A percentile compares a stretch with the other conserved stretches of the same genome.
Conservation (phyloP, 177 flowering plant species). For the Vitis hybrid region DNA sequence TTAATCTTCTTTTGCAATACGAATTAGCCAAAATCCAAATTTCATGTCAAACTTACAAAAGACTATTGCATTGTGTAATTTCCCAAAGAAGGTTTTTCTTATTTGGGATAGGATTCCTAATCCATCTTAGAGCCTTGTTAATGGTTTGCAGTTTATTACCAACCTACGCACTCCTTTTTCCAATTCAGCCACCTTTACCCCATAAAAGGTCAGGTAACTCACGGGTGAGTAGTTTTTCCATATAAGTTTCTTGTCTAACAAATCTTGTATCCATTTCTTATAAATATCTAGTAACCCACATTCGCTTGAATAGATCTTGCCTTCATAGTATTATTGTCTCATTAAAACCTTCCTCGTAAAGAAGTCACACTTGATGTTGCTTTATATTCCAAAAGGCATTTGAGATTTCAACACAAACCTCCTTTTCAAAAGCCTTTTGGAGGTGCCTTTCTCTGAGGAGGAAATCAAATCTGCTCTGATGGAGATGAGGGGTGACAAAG, state of each 20-base stretch:
- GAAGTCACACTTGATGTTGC: background rate
- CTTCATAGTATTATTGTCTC: background rate
- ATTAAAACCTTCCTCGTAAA: background rate
- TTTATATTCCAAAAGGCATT: background rate
- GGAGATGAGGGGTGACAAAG: too few relatives aligned
- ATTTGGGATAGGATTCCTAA: constrained; percentile 1
- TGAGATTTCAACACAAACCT: background rate
- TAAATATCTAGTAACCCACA: background rate
- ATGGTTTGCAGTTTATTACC: background rate
- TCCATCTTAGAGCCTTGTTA: background rate
- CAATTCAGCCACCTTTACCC: background rate
- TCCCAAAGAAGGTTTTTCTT: background rate
- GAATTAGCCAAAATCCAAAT: background rate
- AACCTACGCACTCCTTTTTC: constrained; percentile 2
- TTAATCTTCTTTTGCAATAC: background rate
- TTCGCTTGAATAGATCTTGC: background rate
- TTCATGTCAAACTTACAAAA: background rate
- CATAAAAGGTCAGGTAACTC: background rate
- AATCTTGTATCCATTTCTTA: background rate
- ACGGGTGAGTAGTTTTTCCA: background rate
- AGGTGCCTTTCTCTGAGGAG: too few relatives aligned
- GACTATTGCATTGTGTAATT: background rate
- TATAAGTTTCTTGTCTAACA: background rate
- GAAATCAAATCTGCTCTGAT: too few relatives aligned
- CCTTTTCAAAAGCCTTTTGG: background rate